A percentile compares a stretch with the other conserved stretches of the same genome.
Evolutionary conservation across 495 filamentous ascomycete genomes (phyloP).

Genomic region (Entonaema liquescens): DNA sequence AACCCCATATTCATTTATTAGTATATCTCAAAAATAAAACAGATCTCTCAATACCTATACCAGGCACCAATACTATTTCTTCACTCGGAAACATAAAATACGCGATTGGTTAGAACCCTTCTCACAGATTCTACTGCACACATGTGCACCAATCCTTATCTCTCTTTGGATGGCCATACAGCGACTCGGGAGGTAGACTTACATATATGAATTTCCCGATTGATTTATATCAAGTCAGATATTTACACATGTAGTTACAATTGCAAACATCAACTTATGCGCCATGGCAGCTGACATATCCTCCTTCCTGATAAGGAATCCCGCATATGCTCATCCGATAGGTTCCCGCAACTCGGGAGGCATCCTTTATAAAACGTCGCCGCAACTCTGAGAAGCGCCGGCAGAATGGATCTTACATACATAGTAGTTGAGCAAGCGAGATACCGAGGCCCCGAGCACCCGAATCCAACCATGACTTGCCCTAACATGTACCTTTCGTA

Average conservation of each 20-base stretch:
- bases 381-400: slow-evolving; percentile 4
- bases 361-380: neutral
- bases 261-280: neutral
- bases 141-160: neutral
- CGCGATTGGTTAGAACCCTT: neutral
- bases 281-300: neutral
- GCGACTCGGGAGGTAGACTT: neutral
- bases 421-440: neutral
- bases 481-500: too few species aligned
- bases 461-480: slow-evolving; percentile 1
- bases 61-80: neutral
- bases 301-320: slow-evolving; percentile 22
- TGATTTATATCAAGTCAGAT: neutral
- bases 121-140: neutral
- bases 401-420: slow-evolving; percentile 6
- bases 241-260: neutral
- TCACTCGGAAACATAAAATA: neutral
- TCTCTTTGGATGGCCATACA: neutral
- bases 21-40: neutral
- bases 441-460: slow-evolving; percentile 26
- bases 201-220: neutral
- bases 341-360: neutral
- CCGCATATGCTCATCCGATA: neutral
- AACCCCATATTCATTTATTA: too few species aligned
- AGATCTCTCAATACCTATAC: too few species aligned